phyloP scores from a whole-genome alignment of 768 basidiomycete genomes.

The Paxillus rubicundulus region DNA sequence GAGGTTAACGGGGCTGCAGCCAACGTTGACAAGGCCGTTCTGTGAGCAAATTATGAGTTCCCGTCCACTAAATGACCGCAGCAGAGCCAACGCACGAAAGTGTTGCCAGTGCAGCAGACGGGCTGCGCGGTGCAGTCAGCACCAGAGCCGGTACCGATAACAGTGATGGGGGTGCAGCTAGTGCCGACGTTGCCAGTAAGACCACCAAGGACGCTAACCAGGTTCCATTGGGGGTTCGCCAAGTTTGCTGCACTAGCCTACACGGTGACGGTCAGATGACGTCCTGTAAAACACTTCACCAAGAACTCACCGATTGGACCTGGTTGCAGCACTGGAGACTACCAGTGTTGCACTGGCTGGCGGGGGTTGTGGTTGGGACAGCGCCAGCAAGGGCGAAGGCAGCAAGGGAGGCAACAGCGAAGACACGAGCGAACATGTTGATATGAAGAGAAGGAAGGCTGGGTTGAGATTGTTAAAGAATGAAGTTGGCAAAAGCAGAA shows the following conservation, averaged over 20 bases:
- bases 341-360: conserved; percentile 13
- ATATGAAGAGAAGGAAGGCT: not conserved
- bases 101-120: conserved; percentile 11
- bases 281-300: not conserved
- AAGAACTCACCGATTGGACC: conserved; percentile 1
- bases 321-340: conserved; percentile 12
- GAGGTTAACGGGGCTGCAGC: conserved; percentile 8
- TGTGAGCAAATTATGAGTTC: not conserved
- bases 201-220: not conserved
- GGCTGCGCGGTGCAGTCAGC: conserved; percentile 5
- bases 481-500: conserved; percentile 2
- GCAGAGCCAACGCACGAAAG: not conserved
- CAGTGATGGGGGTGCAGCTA: not conserved
- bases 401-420: conserved; percentile 13
- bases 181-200: conserved; percentile 2
- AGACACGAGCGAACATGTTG: conserved; percentile 18
- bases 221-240: not conserved
- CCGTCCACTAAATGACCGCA: not conserved
- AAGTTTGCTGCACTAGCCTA: not conserved
- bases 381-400: conserved; percentile 13
- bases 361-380: not conserved
- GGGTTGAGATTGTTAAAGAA: not conserved
- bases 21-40: conserved; percentile 9
- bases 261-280: not conserved
- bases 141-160: not conserved